Evolutionary conservation across 495 filamentous ascomycete species (phyloP).

Genomic region (Oidiodendron maius): DNA sequence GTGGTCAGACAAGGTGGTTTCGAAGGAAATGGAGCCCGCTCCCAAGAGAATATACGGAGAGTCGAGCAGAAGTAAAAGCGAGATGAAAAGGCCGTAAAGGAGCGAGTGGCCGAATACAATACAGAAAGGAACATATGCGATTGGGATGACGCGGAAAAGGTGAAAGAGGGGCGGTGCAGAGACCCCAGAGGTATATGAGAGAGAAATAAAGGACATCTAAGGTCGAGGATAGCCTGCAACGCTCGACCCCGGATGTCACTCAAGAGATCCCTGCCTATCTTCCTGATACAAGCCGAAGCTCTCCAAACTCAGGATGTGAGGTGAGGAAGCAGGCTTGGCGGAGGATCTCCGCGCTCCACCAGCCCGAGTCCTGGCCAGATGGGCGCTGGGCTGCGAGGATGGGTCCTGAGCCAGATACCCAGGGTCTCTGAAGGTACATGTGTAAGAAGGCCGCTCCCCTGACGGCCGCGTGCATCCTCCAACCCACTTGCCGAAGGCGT

Average conservation of each 20-base stretch:
- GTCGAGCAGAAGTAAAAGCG: conserved; percentile 21
- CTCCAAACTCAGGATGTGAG: conserved; percentile 23
- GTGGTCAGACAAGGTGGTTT: too few relatives aligned
- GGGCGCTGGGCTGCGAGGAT: too few relatives aligned
- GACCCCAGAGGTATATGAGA: conserved; percentile 26
- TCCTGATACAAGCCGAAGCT: conserved; percentile 26
- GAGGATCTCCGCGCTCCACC: too few relatives aligned
- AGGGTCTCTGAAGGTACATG: too few relatives aligned
- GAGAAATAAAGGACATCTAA: conserved; percentile 17
- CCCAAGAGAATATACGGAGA: too few relatives aligned
- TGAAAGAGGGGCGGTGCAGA: conserved; percentile 26
- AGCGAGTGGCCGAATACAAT: conserved; percentile 24
- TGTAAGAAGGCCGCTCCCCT: too few relatives aligned
- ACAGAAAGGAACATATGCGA: conserved; percentile 19
- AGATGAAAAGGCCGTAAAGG: conserved; percentile 23
- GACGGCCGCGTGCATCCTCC: too few relatives aligned
- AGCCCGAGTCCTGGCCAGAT: too few relatives aligned
- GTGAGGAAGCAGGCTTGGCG: conserved; percentile 15
- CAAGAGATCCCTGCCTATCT: conserved; percentile 18
- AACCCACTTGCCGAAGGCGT: too few relatives aligned
- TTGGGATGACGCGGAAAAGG: conserved; percentile 24
- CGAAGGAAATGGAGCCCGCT: conserved; percentile 27
- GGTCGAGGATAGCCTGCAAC: conserved; percentile 16
- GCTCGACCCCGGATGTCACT: conserved; percentile 15
- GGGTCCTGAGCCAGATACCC: too few relatives aligned